These are phyloP conservation scores for Stagonosporopsis rhizophila DNA, from an alignment of 2,329 filamentous ascomycete genomes.

Conservation along the genomic window DNA sequence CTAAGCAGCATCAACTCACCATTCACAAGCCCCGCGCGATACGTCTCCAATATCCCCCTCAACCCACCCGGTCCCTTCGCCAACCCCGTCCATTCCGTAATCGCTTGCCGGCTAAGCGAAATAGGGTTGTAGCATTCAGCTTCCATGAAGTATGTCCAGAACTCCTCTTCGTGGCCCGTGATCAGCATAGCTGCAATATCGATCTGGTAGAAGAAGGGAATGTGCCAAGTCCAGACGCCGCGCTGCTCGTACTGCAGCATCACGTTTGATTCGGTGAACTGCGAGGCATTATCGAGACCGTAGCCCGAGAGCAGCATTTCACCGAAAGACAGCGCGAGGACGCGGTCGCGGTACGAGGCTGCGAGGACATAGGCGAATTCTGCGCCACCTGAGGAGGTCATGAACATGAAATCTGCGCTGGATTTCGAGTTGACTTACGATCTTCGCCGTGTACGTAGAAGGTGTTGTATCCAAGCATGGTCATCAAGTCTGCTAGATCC, in stretches of 20 bases:
- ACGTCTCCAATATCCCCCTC: slow-evolving; percentile 46
- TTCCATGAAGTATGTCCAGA: slow-evolving; percentile 48
- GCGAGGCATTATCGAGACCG: slow-evolving; percentile 41
- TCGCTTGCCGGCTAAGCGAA: slow-evolving; percentile 36
- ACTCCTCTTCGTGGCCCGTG: slow-evolving; percentile 43
- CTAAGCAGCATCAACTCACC: slow-evolving; percentile 6
- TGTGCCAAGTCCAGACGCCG: slow-evolving; percentile 49
- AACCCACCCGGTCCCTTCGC: slow-evolving; percentile 40
- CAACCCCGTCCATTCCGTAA: slow-evolving; percentile 41
- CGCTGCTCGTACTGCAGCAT: slow-evolving; percentile 29
- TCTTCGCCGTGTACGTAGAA: slow-evolving; percentile 48
- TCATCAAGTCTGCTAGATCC: slow-evolving; percentile 46
- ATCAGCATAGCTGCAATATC: slow-evolving; percentile 49
- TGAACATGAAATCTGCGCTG: neutral
- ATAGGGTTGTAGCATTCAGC: slow-evolving; percentile 48
- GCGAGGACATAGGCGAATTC: slow-evolving; percentile 48
- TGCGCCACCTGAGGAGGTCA: slow-evolving; percentile 27
- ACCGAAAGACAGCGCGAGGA: slow-evolving; percentile 30
- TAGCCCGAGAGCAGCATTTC: slow-evolving; percentile 46
- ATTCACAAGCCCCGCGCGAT: slow-evolving; percentile 44
- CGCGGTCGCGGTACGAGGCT: slow-evolving; percentile 40
- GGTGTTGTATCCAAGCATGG: slow-evolving; percentile 40
- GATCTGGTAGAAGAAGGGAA: slow-evolving; percentile 40
- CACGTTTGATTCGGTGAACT: slow-evolving; percentile 43
- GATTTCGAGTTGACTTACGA: slow-evolving; percentile 15